A percentile compares a stretch with the other conserved stretches of the same genome.
phyloP scores from a whole-genome alignment of 2,329 filamentous ascomycete species.

The Colletotrichum navitas region DNA sequence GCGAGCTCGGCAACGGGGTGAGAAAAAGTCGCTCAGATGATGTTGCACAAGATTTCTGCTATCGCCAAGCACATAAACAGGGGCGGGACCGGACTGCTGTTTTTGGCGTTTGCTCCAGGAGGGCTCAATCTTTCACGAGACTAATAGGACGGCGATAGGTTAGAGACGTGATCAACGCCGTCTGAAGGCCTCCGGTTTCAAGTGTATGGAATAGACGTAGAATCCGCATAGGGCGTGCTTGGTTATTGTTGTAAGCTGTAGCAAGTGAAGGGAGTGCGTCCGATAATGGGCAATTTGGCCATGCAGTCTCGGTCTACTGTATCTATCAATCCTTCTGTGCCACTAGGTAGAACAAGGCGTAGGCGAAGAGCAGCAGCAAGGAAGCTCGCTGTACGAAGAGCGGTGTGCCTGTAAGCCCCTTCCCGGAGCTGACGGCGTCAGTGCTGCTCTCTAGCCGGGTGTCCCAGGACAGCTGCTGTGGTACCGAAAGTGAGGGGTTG shows the following conservation, averaged over 20 bases:
- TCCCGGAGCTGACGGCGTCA: conserved; percentile 2
- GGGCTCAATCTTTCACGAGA: conserved; percentile 7
- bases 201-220: background rate
- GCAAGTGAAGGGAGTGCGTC: background rate
- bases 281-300: background rate
- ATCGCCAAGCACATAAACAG: background rate
- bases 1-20: background rate
- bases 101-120: conserved; percentile 15
- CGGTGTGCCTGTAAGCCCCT: conserved; percentile 12
- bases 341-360: background rate
- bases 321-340: background rate
- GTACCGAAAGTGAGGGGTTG: conserved; percentile 5
- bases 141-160: conserved; percentile 1
- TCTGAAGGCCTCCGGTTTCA: background rate
- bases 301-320: background rate
- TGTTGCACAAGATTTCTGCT: conserved; percentile 6
- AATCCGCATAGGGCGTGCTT: too few species aligned
- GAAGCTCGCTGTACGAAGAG: conserved; percentile 3
- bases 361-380: background rate
- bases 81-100: conserved; percentile 10
- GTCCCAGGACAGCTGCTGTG: conserved; percentile 7
- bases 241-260: background rate
- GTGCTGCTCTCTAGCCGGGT: conserved; percentile 2
- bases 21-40: conserved; percentile 9
- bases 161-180: conserved; percentile 20